Evolutionary conservation across 176 grass and related monocot genomes (phyloP), one percentile per base, ranked within the genome.

Genomic region (Bothriochloa decipiens): DNA sequence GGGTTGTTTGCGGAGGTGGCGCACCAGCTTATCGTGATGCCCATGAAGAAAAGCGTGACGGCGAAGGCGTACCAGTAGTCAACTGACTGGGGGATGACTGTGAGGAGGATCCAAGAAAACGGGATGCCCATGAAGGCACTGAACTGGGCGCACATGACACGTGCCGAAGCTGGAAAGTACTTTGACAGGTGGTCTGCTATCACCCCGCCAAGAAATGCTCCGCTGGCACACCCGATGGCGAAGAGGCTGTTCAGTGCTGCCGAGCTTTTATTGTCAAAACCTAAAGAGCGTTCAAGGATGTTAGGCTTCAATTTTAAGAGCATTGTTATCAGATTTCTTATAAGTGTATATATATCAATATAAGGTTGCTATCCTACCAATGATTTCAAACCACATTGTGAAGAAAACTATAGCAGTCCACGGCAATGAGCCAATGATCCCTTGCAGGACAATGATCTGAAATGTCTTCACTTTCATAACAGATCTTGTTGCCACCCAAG

Each of bases 351-450:
- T 14, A 64, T 62, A 25, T 61, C n/a, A 39, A 10, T 50, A 40
- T 49, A 25, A 27, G 40, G 23, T 70, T 22, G 11, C 27, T 65
- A 60, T 41, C 82, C 3, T 94, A 98, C 95, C 95, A 11, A 98
- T 95, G 70, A 98, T 88, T 81, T 98, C 92, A 39, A 98, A 95
- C 95, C 92, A 98, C 95, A 98, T 91, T 74, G 95, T 98, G 89
- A 98, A 98, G 87, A 98, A 98, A 83, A 95, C 92, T 63, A 91
- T 90, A 52, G 92, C 86, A 52, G 95, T 92, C 95, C 92, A 98
- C 12, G 91, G 95, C 62, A 98, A 68, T 41, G 95, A 95, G 27
- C 95, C 92, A 40, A 98, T 94, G 79, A 98, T 91, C 71, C 95
- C 95, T 75, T 98, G 92, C 84, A 98, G 72, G 42, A 93, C 92